These are phyloP conservation scores for Paraconiothyrium brasiliense DNA, from an alignment of 2,329 filamentous ascomycete genomes.

Conservation along the genomic window DNA sequence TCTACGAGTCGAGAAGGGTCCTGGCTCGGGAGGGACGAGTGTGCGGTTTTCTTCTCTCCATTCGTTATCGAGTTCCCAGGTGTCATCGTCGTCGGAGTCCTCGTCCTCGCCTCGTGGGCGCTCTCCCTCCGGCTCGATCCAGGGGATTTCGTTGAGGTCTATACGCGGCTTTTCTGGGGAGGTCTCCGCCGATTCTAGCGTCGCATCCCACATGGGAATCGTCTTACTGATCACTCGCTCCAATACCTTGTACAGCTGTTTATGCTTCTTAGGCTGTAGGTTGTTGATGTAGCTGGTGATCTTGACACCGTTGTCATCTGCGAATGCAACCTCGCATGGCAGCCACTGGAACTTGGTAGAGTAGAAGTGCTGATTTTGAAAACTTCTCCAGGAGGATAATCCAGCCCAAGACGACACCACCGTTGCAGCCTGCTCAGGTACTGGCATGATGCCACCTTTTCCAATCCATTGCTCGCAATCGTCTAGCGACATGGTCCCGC, in stretches of 20 bases:
- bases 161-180: neutral
- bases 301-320: slow-evolving; percentile 40
- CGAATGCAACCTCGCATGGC: slow-evolving; percentile 60
- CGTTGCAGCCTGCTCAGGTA: slow-evolving; percentile 13
- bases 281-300: slow-evolving; percentile 66
- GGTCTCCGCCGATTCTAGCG: slow-evolving; percentile 22
- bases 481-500: slow-evolving; percentile 21
- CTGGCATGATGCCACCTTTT: slow-evolving; percentile 13
- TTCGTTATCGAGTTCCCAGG: neutral
- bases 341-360: slow-evolving; percentile 55
- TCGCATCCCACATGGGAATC: slow-evolving; percentile 33
- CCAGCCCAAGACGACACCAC: neutral
- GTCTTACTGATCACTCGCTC: slow-evolving; percentile 31
- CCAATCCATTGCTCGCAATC: slow-evolving; percentile 33
- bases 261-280: slow-evolving; percentile 54
- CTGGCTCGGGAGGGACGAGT: slow-evolving; percentile 3
- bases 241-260: slow-evolving; percentile 30
- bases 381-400: neutral
- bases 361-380: slow-evolving; percentile 3
- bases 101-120: neutral
- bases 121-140: slow-evolving; percentile 1
- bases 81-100: neutral
- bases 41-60: slow-evolving; percentile 6
- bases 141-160: neutral
- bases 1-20: neutral